Evolutionary conservation across 1,139 yeast genomes (phyloP), one percentile per base, ranked within the genome.

Genomic region (Pichiaceae sp.): DNA sequence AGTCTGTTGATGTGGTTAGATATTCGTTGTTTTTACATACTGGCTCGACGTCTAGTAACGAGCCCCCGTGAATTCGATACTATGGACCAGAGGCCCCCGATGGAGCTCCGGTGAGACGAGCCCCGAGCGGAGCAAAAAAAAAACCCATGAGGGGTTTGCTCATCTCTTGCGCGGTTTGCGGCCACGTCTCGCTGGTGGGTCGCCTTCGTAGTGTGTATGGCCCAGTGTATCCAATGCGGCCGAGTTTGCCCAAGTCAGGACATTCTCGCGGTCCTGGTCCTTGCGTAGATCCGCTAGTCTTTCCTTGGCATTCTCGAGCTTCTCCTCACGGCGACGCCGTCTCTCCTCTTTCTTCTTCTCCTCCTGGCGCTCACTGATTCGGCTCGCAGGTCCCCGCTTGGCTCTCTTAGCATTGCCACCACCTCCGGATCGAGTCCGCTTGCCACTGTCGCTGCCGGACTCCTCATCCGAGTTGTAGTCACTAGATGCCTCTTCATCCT

Each of bases 231-330:
- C 79, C 18, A 67, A 48, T 1, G 84, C 82, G 15, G 64, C 57
- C 6, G 75, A 66, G 47, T 78, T 78, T 20, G 75, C 76, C 85
- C 85, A 78, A 41, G 72, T 76, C 4, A 66, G 49, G 19, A 75
- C 74, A 37, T 78, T 55, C 20, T 63, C 60, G 32, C 63, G 51
- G 40, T 66, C 74, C 37, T 69, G 59, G 16, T 66, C 65, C 23
- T 59, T 54, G 37, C 54, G 53, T 42, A 65, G 49, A 7, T 57
- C 56, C 2, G 46, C 50, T 35, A 72, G 46, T 29, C 54, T 52
- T 14, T 51, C 52, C 31, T 50, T 40, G 16, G 70, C 58, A 2
- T 56, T 50, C 29, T 47, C 46, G 3, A 54, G 53, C 38, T 68
- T 57, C 31, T 64, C 70, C n/a, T 48, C 50, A 7, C 14, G 17